phyloP scores from a whole-genome alignment of 495 filamentous ascomycete genomes.

The Xylaria flabelliformis region DNA sequence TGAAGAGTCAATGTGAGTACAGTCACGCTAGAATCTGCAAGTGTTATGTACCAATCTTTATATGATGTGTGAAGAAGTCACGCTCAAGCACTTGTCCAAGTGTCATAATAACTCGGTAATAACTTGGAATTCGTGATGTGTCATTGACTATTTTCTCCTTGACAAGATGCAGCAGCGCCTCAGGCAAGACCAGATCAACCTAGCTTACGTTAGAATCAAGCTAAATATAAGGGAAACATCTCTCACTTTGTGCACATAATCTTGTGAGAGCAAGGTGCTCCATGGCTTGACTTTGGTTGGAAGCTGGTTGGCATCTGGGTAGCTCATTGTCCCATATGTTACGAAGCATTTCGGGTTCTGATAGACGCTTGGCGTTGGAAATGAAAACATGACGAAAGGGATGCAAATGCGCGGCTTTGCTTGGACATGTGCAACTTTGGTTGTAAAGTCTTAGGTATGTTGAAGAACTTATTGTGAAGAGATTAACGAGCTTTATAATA shows the following conservation, averaged over 20 bases:
- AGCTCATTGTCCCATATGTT: constrained; percentile 67
- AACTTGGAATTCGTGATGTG: constrained; percentile 53
- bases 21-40: not conserved
- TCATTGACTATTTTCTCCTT: constrained; percentile 57
- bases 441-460: not conserved
- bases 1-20: constrained; percentile 40
- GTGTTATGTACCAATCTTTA: constrained; percentile 73
- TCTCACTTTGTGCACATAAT: constrained; percentile 78
- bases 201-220: constrained; percentile 39
- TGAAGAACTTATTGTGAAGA: constrained; percentile 16
- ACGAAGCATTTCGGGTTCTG: constrained; percentile 77
- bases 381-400: constrained; percentile 62
- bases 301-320: constrained; percentile 71
- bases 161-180: constrained; percentile 66
- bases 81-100: constrained; percentile 72
- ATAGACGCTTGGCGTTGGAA: constrained; percentile 59
- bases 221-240: not conserved
- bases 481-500: constrained; percentile 11
- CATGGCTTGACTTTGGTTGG: constrained; percentile 78
- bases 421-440: not conserved
- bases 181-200: constrained; percentile 78
- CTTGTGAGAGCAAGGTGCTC: constrained; percentile 67
- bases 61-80: constrained; percentile 84
- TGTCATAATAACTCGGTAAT: constrained; percentile 75
- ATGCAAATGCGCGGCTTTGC: not conserved